A percentile compares a stretch with the other conserved stretches of the same genome.
Evolutionary conservation across 768 basidiomycete species (phyloP).

Genomic region (Clitopilus passeckerianus): DNA sequence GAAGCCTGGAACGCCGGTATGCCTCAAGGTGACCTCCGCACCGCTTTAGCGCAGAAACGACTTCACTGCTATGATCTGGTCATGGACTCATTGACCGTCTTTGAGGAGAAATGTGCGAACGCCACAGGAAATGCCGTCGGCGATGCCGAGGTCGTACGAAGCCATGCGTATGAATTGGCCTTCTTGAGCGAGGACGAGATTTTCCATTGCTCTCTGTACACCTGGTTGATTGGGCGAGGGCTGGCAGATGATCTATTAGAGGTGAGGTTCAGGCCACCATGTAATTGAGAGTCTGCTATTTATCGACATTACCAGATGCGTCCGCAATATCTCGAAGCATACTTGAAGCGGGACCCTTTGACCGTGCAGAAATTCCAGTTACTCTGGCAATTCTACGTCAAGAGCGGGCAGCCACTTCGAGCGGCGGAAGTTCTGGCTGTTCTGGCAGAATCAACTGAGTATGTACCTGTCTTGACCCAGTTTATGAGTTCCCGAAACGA

Average conservation of each 20-base stretch:
- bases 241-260: constrained; percentile 88
- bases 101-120: constrained; percentile 60
- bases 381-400: constrained; percentile 96
- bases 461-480: constrained; percentile 21
- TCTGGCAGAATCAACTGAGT: constrained; percentile 85
- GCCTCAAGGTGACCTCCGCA: constrained; percentile 52
- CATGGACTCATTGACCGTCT: constrained; percentile 73
- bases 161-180: constrained; percentile 82
- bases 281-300: neutral
- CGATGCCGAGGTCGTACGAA: constrained; percentile 68
- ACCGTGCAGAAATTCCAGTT: constrained; percentile 83
- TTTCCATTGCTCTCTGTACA: constrained; percentile 92
- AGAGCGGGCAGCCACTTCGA: constrained; percentile 79
- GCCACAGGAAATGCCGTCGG: constrained; percentile 26
- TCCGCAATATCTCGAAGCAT: constrained; percentile 83
- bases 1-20: constrained; percentile 73
- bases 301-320: constrained; percentile 54
- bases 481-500: neutral
- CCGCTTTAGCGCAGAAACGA: constrained; percentile 54
- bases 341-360: constrained; percentile 76
- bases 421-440: constrained; percentile 83
- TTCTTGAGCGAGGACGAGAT: constrained; percentile 84
- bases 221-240: constrained; percentile 82
- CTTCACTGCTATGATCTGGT: constrained; percentile 78
- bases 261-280: constrained; percentile 24